Conservation (phyloP, 768 basidiomycete genomes). For the Kwoniella botswanensis region DNA sequence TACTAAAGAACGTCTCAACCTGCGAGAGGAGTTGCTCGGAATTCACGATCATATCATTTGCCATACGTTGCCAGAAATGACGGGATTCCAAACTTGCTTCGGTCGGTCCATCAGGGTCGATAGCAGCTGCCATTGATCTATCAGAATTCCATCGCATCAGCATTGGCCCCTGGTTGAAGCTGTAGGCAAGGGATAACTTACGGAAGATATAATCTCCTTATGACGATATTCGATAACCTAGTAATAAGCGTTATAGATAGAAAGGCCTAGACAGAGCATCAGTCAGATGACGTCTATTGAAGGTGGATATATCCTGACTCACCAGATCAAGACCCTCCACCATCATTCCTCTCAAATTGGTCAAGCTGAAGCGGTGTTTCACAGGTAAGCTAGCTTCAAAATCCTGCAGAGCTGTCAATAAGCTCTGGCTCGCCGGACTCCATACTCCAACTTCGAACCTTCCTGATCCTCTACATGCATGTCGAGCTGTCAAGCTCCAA, state of each 20-base stretch:
- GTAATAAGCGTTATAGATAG: slow-evolving; percentile 32
- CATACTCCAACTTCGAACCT: slow-evolving; percentile 10
- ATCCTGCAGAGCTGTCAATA: slow-evolving; percentile 25
- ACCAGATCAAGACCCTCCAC: slow-evolving; percentile 30
- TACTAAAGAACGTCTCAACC: slow-evolving; percentile 30
- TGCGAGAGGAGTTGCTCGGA: slow-evolving; percentile 25
- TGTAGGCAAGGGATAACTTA: slow-evolving; percentile 1
- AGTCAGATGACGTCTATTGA: neutral
- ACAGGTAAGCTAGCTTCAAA: slow-evolving; percentile 24
- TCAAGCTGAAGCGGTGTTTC: slow-evolving; percentile 25
- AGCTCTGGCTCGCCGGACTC: slow-evolving; percentile 12
- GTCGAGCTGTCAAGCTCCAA: slow-evolving; percentile 28
- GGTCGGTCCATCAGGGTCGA: slow-evolving; percentile 20
- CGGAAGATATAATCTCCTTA: slow-evolving; percentile 26
- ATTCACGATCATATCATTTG: slow-evolving; percentile 23
- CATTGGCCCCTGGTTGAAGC: neutral
- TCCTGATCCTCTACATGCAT: slow-evolving; percentile 24
- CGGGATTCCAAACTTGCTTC: slow-evolving; percentile 9
- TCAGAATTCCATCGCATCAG: neutral
- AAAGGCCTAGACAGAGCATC: slow-evolving; percentile 10
- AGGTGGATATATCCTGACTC: neutral
- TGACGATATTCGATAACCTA: slow-evolving; percentile 26
- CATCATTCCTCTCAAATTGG: slow-evolving; percentile 29
- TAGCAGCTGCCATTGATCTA: slow-evolving; percentile 30
- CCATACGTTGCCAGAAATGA: slow-evolving; percentile 24